Evolutionary conservation across 495 filamentous ascomycete species (phyloP).

Genomic region (Lasiosphaeris hirsuta): DNA sequence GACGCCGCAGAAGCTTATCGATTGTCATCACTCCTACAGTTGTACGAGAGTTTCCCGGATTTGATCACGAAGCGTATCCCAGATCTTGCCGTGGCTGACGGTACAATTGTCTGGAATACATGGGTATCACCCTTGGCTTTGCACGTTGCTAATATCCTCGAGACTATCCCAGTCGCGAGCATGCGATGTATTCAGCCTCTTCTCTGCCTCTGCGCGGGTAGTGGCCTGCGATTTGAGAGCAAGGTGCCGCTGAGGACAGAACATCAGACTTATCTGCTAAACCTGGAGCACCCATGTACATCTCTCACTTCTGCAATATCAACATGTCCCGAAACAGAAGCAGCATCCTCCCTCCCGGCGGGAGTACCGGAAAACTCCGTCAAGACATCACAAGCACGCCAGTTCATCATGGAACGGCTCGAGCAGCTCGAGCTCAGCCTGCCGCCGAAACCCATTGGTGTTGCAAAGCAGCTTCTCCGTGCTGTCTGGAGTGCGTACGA

Average conservation of each 20-base stretch:
- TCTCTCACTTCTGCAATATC: background rate
- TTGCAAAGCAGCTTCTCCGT: constrained; percentile 31
- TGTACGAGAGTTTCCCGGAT: constrained; percentile 34
- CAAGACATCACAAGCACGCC: constrained; percentile 25
- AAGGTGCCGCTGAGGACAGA: constrained; percentile 20
- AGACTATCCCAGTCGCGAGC: constrained; percentile 18
- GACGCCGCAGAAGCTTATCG: constrained; percentile 31
- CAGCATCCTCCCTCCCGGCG: background rate
- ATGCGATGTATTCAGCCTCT: constrained; percentile 34
- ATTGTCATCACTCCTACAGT: constrained; percentile 29
- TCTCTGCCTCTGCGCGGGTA: constrained; percentile 33
- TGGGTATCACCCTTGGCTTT: constrained; percentile 28
- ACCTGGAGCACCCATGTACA: constrained; percentile 8
- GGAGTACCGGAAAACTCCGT: constrained; percentile 17
- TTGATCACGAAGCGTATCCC: constrained; percentile 25
- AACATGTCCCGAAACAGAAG: background rate
- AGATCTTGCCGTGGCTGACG: constrained; percentile 13
- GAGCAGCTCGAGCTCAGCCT: constrained; percentile 28
- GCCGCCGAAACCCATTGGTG: constrained; percentile 32
- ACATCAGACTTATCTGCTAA: constrained; percentile 17
- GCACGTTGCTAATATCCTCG: constrained; percentile 24
- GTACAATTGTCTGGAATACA: constrained; percentile 20
- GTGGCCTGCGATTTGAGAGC: constrained; percentile 28
- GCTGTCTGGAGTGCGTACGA: constrained; percentile 35
- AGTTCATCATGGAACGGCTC: constrained; percentile 26